Conservation (phyloP, 306 rosid genomes). For the Geum urbanum region DNA sequence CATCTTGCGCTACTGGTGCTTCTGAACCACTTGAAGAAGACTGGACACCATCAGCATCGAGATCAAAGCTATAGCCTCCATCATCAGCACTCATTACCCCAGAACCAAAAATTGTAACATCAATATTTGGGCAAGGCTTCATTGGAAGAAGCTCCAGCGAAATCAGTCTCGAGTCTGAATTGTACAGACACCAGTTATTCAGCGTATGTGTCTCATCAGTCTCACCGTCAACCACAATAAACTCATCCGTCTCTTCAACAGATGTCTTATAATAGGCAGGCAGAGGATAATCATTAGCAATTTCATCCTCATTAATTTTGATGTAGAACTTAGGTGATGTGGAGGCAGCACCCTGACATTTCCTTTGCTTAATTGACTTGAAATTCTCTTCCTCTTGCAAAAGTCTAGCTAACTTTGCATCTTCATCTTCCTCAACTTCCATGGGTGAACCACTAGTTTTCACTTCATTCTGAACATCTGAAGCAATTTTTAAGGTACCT, state of each 20-base stretch:
- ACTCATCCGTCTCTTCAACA: slow-evolving; percentile 68
- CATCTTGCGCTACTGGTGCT: slow-evolving; percentile 39
- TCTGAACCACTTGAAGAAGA: slow-evolving; percentile 52
- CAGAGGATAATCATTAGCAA: slow-evolving; percentile 87
- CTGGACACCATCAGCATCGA: slow-evolving; percentile 58
- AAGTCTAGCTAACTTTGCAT: slow-evolving; percentile 64
- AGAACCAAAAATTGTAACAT: slow-evolving; percentile 85
- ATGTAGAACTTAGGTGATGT: slow-evolving; percentile 58
- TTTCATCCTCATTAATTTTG: slow-evolving; percentile 89
- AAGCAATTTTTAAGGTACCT: slow-evolving; percentile 52
- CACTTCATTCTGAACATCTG: slow-evolving; percentile 27
- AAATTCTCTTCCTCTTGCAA: slow-evolving; percentile 89
- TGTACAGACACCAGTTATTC: slow-evolving; percentile 83
- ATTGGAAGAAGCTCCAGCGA: slow-evolving; percentile 96
- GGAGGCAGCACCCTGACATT: slow-evolving; percentile 39
- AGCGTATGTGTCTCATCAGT: slow-evolving; percentile 71
- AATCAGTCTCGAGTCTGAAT: slow-evolving; percentile 78
- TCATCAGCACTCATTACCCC: slow-evolving; percentile 84
- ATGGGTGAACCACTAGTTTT: slow-evolving; percentile 29
- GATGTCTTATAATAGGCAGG: slow-evolving; percentile 84
- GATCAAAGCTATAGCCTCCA: slow-evolving; percentile 67
- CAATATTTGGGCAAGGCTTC: slow-evolving; percentile 90
- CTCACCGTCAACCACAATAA: slow-evolving; percentile 54
- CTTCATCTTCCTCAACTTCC: slow-evolving; percentile 57
- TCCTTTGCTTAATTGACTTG: slow-evolving; percentile 62